Evolutionary conservation across 192 early-diverging fungal species (phyloP).

Genomic region (Backusella circina): DNA sequence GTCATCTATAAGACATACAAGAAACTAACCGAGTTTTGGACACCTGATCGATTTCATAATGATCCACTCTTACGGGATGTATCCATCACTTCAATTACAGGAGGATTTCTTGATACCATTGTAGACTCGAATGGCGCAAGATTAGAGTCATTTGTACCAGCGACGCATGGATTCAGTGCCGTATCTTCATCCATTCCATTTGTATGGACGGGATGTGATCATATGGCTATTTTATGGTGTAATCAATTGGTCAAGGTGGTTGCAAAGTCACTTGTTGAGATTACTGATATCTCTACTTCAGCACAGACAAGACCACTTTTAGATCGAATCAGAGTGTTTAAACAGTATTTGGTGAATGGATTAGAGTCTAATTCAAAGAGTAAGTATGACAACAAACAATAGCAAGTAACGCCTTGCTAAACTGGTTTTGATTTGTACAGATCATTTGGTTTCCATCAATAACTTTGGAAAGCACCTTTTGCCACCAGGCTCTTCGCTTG

Average conservation of each 20-base stretch:
- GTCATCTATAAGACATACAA: conserved; percentile 60
- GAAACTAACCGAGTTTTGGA: conserved; percentile 71
- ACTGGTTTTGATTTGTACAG: neutral
- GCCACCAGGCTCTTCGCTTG: neutral
- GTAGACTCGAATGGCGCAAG: conserved; percentile 78
- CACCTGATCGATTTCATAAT: conserved; percentile 25
- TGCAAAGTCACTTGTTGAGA: conserved; percentile 46
- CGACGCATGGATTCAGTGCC: conserved; percentile 69
- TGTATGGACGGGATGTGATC: conserved; percentile 88
- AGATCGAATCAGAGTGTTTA: conserved; percentile 57
- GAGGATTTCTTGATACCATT: conserved; percentile 83
- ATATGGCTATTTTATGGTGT: conserved; percentile 89
- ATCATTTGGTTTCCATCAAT: neutral
- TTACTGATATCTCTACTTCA: conserved; percentile 60
- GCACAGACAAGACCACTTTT: conserved; percentile 53
- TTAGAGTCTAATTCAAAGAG: neutral
- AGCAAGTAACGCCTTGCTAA: neutral
- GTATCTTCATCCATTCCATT: conserved; percentile 74
- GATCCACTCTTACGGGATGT: conserved; percentile 43
- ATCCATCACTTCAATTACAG: conserved; percentile 84
- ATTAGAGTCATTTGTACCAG: conserved; percentile 59
- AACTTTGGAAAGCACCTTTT: neutral
- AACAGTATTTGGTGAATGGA: conserved; percentile 42
- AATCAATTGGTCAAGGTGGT: conserved; percentile 79
- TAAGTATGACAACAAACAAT: neutral